Conservation (phyloP, 2,329 filamentous ascomycete genomes). For the Colletotrichum tamarilloi region DNA sequence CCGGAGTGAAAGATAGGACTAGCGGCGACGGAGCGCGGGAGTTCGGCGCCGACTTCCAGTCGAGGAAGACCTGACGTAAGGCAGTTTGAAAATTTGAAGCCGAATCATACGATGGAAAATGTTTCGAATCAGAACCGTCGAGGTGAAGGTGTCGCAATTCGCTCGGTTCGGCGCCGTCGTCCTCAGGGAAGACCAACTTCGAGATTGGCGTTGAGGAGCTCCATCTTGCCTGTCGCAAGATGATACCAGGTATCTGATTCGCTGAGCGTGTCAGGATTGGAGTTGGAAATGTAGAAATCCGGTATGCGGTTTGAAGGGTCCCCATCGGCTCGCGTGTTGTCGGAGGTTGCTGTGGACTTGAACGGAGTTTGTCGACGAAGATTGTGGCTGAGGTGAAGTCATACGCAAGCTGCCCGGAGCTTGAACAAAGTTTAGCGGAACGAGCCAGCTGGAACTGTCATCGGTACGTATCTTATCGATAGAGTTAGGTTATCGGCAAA, state of each 20-base stretch:
- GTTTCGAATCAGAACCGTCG: background rate
- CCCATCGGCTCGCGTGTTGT: slow-evolving; percentile 3
- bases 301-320: background rate
- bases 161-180: slow-evolving; percentile 16
- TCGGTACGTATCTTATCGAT: slow-evolving; percentile 30
- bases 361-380: background rate
- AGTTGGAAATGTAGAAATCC: background rate
- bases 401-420: slow-evolving; percentile 2
- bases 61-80: slow-evolving; percentile 46
- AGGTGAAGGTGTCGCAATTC: slow-evolving; percentile 33
- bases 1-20: slow-evolving; percentile 84
- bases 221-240: slow-evolving; percentile 5
- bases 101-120: slow-evolving; percentile 21
- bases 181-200: slow-evolving; percentile 16
- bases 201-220: slow-evolving; percentile 16
- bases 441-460: slow-evolving; percentile 15
- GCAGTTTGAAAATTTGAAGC: slow-evolving; percentile 35
- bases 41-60: slow-evolving; percentile 46
- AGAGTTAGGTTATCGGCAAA: background rate
- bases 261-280: background rate
- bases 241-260: background rate
- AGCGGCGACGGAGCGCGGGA: slow-evolving; percentile 69
- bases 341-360: background rate
- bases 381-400: background rate
- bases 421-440: slow-evolving; percentile 27